Evolutionary conservation across 495 filamentous ascomycete genomes (phyloP).

Genomic region (Letharia columbiana): DNA sequence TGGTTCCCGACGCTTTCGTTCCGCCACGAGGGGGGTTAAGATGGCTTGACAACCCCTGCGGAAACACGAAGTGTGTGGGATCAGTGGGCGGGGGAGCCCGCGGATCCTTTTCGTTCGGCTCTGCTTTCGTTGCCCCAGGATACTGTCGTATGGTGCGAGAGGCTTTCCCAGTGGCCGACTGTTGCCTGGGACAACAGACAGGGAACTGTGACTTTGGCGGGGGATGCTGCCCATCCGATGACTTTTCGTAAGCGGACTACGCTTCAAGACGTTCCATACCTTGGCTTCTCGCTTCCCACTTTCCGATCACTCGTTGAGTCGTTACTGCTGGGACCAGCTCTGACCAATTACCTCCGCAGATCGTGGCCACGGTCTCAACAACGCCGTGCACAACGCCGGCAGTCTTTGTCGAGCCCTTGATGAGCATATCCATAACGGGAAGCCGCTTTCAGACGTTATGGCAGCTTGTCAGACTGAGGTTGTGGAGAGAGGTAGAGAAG

Average conservation of each 20-base stretch:
- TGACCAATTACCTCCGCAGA: conserved; percentile 26
- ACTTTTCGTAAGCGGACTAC: conserved; percentile 27
- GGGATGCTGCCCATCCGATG: conserved; percentile 47
- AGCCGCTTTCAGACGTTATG: conserved; percentile 27
- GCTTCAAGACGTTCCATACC: neutral
- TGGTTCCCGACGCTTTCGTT: conserved; percentile 25
- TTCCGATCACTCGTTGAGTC: no score
- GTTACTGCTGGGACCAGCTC: neutral
- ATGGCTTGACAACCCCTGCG: neutral
- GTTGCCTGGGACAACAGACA: conserved; percentile 34
- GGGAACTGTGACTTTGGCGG: conserved; percentile 39
- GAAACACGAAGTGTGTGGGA: conserved; percentile 7
- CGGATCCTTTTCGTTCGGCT: conserved; percentile 36
- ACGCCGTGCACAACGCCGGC: conserved; percentile 39
- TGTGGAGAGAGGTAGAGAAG: conserved; percentile 38
- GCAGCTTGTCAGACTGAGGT: conserved; percentile 41
- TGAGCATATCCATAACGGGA: conserved; percentile 18
- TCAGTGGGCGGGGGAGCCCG: neutral
- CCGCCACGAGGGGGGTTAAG: neutral
- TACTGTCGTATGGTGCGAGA: conserved; percentile 32
- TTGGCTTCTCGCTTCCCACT: neutral
- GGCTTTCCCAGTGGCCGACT: conserved; percentile 35
- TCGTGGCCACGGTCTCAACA: conserved; percentile 47
- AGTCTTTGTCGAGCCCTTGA: conserved; percentile 34
- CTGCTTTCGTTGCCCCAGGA: conserved; percentile 35